Base-by-base conservation (phyloP, 352 stramenopile genomes). In the Globisporangium solare region DNA sequence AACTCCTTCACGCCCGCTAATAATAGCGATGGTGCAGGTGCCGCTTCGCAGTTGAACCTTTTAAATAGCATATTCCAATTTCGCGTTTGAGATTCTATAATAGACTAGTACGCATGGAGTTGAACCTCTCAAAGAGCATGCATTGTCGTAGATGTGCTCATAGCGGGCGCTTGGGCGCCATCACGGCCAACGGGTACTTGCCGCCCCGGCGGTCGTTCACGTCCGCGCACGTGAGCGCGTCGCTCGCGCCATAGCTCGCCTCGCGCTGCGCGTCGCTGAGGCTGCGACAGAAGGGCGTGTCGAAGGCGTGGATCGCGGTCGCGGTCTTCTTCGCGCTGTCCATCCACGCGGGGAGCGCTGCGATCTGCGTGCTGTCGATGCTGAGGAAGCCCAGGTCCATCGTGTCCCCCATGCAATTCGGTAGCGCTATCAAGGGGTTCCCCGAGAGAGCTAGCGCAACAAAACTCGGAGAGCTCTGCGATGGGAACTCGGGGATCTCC, bases 231-330 rank as follows among this genome's bases (percentile, higher is more conserved):
- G 53, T 67, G 27, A 57, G 57, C 60, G 51, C 49, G 5, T 40
- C 22, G 20, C 18, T 35, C n/a, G 5, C 20, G 6, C 46, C 40
- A 45, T 41, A 65, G 14, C 15, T 5, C 10, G 46, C 3, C 20
- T 17, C 43, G 35, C 22, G 49, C 32, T 68, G 48, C 1, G 56
- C 20, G 32, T 46, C 7, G 2, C 32, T 53, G 46, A 54, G 52
- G 35, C 15, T 40, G 3, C 22, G n/a, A 21, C 71, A 79, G 32
- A 79, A 71, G 6, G 70, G 67, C 22, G 67, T 74, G 24, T 66
- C 21, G 47, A 66, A 45, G 4, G 61, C 51, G 47, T 64, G 68
- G 15, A 81, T 49, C 22, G 68, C 57, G 20, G 64, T 67, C 14
- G 60, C 67, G n/a, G 69, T 66, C 46, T 52, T 47, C 15, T 37